Evolutionary conservation across 177 flowering plant genomes (phyloP).

Genomic region (Telopea speciosissima): DNA sequence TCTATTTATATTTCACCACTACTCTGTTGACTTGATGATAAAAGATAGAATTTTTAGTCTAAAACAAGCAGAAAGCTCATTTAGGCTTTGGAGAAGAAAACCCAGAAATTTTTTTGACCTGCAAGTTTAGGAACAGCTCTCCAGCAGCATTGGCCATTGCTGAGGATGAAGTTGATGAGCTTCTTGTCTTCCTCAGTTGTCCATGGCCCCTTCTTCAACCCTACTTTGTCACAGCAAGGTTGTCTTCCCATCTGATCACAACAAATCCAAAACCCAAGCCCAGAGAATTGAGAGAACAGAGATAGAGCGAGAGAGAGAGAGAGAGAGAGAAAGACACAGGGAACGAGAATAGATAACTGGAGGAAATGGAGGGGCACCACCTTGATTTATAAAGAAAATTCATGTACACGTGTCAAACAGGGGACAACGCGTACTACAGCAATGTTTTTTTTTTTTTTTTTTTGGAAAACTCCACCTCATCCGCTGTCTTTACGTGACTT

Average conservation of each 20-base stretch:
- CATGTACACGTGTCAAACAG: conserved; percentile 33
- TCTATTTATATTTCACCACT: not conserved
- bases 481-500: conserved; percentile 34
- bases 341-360: too few relatives aligned
- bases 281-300: not conserved
- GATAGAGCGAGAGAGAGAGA: too few relatives aligned
- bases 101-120: conserved; percentile 26
- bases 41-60: too few relatives aligned
- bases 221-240: conserved; percentile 78
- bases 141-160: conserved; percentile 92
- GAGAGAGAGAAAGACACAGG: too few relatives aligned
- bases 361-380: not conserved
- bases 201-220: conserved; percentile 80
- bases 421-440: too few relatives aligned
- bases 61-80: not conserved
- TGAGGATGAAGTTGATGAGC: conserved; percentile 71
- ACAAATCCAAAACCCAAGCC: not conserved
- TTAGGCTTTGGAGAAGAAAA: not conserved
- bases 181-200: conserved; percentile 72
- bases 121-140: conserved; percentile 84
- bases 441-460: too few relatives aligned
- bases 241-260: conserved; percentile 58
- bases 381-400: not conserved
- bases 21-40: not conserved
- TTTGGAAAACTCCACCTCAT: conserved; percentile 42